These are phyloP conservation scores for Paramecium sexaurelia DNA, from an alignment of 73 alveolate genomes.

Conservation along the genomic window DNA sequence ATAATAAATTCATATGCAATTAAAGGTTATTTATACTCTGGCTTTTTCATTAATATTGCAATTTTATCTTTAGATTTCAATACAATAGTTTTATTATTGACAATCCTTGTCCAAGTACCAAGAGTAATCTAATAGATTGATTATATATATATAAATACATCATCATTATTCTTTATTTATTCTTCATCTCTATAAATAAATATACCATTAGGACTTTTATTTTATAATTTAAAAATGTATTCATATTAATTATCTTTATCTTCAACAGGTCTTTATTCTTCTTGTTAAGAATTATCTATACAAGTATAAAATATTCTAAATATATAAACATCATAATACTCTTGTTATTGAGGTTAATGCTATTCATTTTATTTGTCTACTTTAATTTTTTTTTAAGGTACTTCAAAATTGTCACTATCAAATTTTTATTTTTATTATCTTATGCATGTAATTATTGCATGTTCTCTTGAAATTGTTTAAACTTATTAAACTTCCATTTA, in stretches of 20 bases:
- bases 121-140: not conserved
- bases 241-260: not conserved
- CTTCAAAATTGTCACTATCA: not conserved
- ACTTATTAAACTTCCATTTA: conserved; percentile 3
- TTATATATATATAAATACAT: not conserved
- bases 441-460: conserved; percentile 14
- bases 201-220: not conserved
- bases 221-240: conserved; percentile 7
- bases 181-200: conserved; percentile 21
- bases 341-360: not conserved
- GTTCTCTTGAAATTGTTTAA: conserved; percentile 37
- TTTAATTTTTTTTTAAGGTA: conserved; percentile 30
- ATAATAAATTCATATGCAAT: conserved; percentile 20
- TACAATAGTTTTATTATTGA: not conserved
- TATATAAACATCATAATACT: not conserved
- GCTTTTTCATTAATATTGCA: conserved; percentile 32
- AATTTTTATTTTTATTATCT: not conserved
- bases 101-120: conserved; percentile 27
- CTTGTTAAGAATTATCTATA: not conserved
- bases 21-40: not conserved
- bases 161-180: not conserved
- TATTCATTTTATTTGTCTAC: not conserved
- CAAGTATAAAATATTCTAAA: conserved; percentile 26
- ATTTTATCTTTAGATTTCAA: not conserved
- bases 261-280: not conserved